Evolutionary conservation across 352 stramenopile species (phyloP).

Genomic region (Globisporangium viniferum): DNA sequence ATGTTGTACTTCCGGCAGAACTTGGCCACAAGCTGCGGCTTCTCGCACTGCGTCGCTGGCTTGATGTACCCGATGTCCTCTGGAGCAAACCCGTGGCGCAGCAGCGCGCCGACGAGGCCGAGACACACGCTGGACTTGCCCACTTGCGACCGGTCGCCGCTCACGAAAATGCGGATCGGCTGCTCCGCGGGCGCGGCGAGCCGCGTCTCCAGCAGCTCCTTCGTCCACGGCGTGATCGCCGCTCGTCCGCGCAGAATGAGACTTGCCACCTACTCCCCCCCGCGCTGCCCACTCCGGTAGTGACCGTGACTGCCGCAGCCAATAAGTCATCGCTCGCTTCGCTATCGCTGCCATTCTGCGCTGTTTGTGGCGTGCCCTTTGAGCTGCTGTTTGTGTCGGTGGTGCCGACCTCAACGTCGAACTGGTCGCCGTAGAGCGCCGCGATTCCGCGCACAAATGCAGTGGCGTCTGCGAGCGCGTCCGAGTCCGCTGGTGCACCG

Average conservation of each 20-base stretch:
- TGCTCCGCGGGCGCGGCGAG: conserved; percentile 8
- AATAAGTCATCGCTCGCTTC: background rate
- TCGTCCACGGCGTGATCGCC: conserved; percentile 34
- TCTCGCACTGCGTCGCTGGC: conserved; percentile 96
- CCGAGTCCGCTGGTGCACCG: background rate
- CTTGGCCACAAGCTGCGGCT: conserved; percentile 90
- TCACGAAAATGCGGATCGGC: conserved; percentile 67
- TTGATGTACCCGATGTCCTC: conserved; percentile 97
- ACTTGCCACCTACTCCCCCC: background rate
- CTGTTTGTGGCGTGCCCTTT: background rate
- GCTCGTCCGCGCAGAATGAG: conserved; percentile 18
- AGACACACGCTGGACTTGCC: conserved; percentile 97
- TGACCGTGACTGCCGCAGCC: background rate
- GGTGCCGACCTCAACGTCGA: conserved; percentile 31
- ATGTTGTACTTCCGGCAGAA: conserved; percentile 92
- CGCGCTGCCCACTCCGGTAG: background rate
- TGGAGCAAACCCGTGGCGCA: conserved; percentile 66
- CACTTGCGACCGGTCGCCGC: conserved; percentile 85
- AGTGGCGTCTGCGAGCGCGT: conserved; percentile 6
- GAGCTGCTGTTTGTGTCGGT: background rate
- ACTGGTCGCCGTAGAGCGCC: conserved; percentile 46
- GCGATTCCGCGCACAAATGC: conserved; percentile 51
- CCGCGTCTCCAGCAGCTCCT: conserved; percentile 27
- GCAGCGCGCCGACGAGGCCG: conserved; percentile 88
- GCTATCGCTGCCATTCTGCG: too few species aligned